Conservation (phyloP, 805 yeast species). For the Candida odintsovae region DNA sequence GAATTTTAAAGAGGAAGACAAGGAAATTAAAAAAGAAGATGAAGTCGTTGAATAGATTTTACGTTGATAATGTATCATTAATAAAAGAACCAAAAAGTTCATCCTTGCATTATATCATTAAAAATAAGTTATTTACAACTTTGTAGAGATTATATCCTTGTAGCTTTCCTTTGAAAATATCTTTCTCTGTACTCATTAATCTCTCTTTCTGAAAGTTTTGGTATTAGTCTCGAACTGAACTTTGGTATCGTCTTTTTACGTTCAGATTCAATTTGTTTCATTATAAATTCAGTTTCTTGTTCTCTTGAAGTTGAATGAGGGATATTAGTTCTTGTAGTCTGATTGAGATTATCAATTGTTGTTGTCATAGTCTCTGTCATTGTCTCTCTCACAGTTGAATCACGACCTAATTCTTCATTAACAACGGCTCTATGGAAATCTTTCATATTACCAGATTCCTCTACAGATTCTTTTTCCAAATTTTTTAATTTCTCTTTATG, state of each 20-base stretch:
- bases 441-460: neutral
- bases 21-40: neutral
- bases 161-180: conserved; percentile 10
- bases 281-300: conserved; percentile 5
- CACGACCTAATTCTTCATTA: neutral
- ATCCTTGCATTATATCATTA: neutral
- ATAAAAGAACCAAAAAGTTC: no score
- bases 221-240: conserved; percentile 14
- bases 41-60: neutral
- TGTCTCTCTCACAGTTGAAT: no score
- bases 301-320: conserved; percentile 1
- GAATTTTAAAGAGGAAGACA: conserved; percentile 8
- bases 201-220: conserved; percentile 10
- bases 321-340: neutral
- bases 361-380: no score
- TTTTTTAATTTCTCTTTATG: conserved; percentile 18
- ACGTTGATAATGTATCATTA: no score
- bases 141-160: neutral
- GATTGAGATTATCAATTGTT: no score
- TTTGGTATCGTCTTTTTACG: neutral
- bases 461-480: neutral
- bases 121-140: no score
- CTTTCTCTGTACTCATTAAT: conserved; percentile 13
- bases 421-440: conserved; percentile 3
- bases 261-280: conserved; percentile 3